Base-by-base conservation (phyloP, 1,139 yeast genomes). In the Arxiozyma telluris region DNA sequence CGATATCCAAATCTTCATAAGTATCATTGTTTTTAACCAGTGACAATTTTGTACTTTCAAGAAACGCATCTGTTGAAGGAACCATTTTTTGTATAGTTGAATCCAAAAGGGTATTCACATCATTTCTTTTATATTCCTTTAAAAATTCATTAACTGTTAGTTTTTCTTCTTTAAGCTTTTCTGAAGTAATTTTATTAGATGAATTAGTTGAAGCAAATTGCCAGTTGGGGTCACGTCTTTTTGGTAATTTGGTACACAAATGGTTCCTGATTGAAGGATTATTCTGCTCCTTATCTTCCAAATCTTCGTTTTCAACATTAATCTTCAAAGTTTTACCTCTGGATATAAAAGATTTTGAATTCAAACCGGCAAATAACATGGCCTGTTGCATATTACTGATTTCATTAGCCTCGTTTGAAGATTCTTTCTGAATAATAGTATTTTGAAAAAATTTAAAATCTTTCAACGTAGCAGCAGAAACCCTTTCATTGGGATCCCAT, bases 401-500 rank as follows among this genome's bases (percentile, higher is more conserved):
- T 38, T 39, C 46, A 20, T 44, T 34, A 18, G 41, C 27, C 15
- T 39, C 17, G 34, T 55, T 52, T 22, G 22, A 27, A 21, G 41
- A 43, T 15, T 39, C 49, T 17, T 41, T 41, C 47, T 53, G 73
- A 66, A 41, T 44, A 41, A 72, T 63, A 1, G 82, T 74, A 22
- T 73, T 73, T 53, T 70, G 69, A 65, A 85, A 85, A 64, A 81
- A 86, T 0, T 77, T 71, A 78, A 80, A 73, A 17, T 70, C 53
- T 55, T 81, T 72, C 34, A 84, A 58, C 7, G 68, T 68, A 5
- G 71, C 72, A 4, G 77, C 82, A 52, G 76, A 74, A 1, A 79
- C 75, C 61, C 93, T 74, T 7, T 69, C 64, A 34, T 70, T 68
- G 1, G 91, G 90, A 64, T 84, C 80, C 93, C 93, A 84, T 15